These are phyloP conservation scores for Trichoderma sp. DNA, from an alignment of 2,329 filamentous ascomycete species.

Conservation along the genomic window DNA sequence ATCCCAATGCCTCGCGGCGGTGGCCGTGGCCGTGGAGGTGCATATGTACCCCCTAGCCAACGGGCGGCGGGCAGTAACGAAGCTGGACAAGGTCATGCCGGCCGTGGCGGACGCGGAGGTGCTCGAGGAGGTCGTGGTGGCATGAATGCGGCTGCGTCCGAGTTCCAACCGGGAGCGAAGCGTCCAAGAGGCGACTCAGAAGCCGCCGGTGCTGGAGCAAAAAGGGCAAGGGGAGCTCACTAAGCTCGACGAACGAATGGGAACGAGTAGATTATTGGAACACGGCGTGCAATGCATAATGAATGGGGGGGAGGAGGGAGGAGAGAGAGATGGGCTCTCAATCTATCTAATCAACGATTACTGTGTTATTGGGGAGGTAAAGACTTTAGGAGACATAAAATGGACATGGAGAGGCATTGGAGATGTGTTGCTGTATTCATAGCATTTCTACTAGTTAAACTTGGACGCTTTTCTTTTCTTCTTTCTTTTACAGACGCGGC, in stretches of 20 bases:
- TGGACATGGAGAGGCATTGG: slow-evolving; percentile 9
- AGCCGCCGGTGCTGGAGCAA: slow-evolving; percentile 39
- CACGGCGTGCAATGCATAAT: slow-evolving; percentile 14
- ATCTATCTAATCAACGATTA: slow-evolving; percentile 9
- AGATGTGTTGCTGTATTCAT: slow-evolving; percentile 13
- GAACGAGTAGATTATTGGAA: not conserved
- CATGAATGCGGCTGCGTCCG: slow-evolving; percentile 51
- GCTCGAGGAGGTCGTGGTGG: slow-evolving; percentile 39
- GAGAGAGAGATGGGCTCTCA: not conserved
- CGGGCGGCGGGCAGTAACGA: slow-evolving; percentile 36
- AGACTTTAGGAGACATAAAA: slow-evolving; percentile 7
- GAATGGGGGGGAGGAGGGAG: no score
- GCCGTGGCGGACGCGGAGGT: slow-evolving; percentile 42
- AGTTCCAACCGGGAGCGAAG: slow-evolving; percentile 58
- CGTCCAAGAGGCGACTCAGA: slow-evolving; percentile 53
- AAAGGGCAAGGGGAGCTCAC: slow-evolving; percentile 42
- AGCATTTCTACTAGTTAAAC: slow-evolving; percentile 12
- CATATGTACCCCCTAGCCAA: slow-evolving; percentile 39
- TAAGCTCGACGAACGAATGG: slow-evolving; percentile 22
- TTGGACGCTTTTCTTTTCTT: not conserved
- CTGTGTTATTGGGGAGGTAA: not conserved
- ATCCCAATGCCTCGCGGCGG: slow-evolving; percentile 44
- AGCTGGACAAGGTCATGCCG: slow-evolving; percentile 30
- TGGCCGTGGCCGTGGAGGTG: slow-evolving; percentile 38
- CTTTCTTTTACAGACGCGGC: not conserved